Conservation (phyloP, 2,329 filamentous ascomycete genomes). For the Albophoma yamanashiensis region DNA sequence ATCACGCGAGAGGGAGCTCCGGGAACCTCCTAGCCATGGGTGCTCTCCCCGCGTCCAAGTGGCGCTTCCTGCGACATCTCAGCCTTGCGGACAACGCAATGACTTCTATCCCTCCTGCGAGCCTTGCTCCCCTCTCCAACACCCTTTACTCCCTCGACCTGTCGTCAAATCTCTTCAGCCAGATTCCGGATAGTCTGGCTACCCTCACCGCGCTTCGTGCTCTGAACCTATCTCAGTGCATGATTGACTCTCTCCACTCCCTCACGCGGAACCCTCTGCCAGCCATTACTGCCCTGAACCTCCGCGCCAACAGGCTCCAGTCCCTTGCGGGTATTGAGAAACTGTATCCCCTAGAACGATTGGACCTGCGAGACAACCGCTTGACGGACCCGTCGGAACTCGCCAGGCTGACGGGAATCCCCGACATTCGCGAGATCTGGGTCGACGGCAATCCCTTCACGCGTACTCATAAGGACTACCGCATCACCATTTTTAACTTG, state of each 20-base stretch:
- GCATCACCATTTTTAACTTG: slow-evolving; percentile 88
- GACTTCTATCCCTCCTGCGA: slow-evolving; percentile 64
- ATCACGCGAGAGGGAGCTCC: slow-evolving; percentile 57
- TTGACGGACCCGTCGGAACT: slow-evolving; percentile 86
- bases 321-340: slow-evolving; percentile 87
- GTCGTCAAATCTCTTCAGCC: slow-evolving; percentile 85
- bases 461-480: slow-evolving; percentile 74
- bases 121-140: slow-evolving; percentile 72
- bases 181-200: slow-evolving; percentile 85
- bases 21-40: slow-evolving; percentile 65
- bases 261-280: slow-evolving; percentile 77
- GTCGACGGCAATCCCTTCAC: slow-evolving; percentile 87
- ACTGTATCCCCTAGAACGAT: slow-evolving; percentile 74
- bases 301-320: slow-evolving; percentile 76
- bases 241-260: slow-evolving; percentile 91
- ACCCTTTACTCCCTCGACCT: slow-evolving; percentile 88
- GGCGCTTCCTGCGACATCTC: slow-evolving; percentile 87
- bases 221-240: slow-evolving; percentile 89
- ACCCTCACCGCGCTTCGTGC: slow-evolving; percentile 80
- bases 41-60: slow-evolving; percentile 74
- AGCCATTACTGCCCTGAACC: slow-evolving; percentile 85
- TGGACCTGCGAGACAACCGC: slow-evolving; percentile 86
- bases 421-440: slow-evolving; percentile 87
- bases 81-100: slow-evolving; percentile 87
- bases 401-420: slow-evolving; percentile 79